Conservation (phyloP, 2,329 filamentous ascomycete species). For the Knoxdaviesia capensis region DNA sequence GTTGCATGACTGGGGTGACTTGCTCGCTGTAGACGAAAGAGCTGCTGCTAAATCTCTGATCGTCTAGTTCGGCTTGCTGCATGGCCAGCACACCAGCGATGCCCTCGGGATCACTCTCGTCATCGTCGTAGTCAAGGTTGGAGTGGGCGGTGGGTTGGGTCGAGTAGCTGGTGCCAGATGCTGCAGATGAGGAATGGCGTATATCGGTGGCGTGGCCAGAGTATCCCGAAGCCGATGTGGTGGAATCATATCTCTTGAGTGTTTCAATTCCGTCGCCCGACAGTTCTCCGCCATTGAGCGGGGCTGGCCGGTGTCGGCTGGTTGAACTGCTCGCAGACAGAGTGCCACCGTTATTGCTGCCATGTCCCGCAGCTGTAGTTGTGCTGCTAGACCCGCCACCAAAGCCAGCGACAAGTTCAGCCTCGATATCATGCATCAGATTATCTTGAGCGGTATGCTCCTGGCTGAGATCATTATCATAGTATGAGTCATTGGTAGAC, state of each 20-base stretch:
- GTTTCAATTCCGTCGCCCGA: slow-evolving; percentile 24
- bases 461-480: slow-evolving; percentile 12
- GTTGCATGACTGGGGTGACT: too few relatives aligned
- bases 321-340: too few relatives aligned
- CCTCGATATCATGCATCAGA: slow-evolving; percentile 38
- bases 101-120: slow-evolving; percentile 78
- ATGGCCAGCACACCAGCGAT: slow-evolving; percentile 69
- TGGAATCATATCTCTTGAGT: slow-evolving; percentile 29
- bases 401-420: slow-evolving; percentile 22
- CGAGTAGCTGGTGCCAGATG: too few relatives aligned
- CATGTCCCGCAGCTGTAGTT: too few relatives aligned
- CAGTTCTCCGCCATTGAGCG: slow-evolving; percentile 22
- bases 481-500: slow-evolving; percentile 14
- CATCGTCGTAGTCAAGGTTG: slow-evolving; percentile 20
- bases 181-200: too few relatives aligned
- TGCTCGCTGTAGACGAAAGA: slow-evolving; percentile 4
- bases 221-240: slow-evolving; percentile 18
- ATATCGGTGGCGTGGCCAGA: too few relatives aligned
- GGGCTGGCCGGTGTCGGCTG: slow-evolving; percentile 17
- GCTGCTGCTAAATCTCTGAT: slow-evolving; percentile 24
- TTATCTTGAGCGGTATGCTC: slow-evolving; percentile 26
- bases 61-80: slow-evolving; percentile 65
- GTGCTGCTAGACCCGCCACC: slow-evolving; percentile 6
- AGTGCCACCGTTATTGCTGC: too few relatives aligned
- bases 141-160: too few relatives aligned